A percentile compares a stretch with the other conserved stretches of the same genome.
Conservation (phyloP, 2,329 filamentous ascomycete genomes). For the Bipolaris sorokiniana region DNA sequence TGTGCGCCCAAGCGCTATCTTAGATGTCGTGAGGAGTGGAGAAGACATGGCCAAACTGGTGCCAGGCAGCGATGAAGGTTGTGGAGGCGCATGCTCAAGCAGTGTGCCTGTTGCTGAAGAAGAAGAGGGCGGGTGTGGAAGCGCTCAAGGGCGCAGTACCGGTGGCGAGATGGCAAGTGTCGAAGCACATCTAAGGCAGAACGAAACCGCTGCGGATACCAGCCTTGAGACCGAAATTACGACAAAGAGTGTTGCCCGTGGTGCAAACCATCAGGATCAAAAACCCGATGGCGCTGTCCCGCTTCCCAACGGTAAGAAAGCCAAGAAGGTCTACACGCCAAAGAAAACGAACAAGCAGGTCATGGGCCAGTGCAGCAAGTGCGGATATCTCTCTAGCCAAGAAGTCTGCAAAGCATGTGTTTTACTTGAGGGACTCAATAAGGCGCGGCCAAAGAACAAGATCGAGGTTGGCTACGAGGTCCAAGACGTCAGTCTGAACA, state of each 20-base stretch:
- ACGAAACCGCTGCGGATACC: constrained; percentile 63
- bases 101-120: constrained; percentile 57
- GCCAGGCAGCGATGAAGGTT: constrained; percentile 56
- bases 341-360: constrained; percentile 63
- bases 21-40: constrained; percentile 92
- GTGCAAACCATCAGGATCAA: constrained; percentile 51
- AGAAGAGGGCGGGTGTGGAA: constrained; percentile 76
- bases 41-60: constrained; percentile 96
- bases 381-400: constrained; percentile 96
- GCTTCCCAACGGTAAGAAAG: constrained; percentile 25
- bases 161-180: constrained; percentile 82
- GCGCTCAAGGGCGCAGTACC: constrained; percentile 67
- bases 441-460: constrained; percentile 58
- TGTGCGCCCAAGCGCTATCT: constrained; percentile 88
- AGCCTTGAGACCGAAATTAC: constrained; percentile 72
- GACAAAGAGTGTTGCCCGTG: constrained; percentile 12
- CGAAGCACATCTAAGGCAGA: constrained; percentile 72
- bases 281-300: constrained; percentile 26
- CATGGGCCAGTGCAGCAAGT: constrained; percentile 82
- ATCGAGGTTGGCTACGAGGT: constrained; percentile 41
- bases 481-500: constrained; percentile 28
- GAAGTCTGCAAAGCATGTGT: constrained; percentile 91
- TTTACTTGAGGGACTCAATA: constrained; percentile 88
- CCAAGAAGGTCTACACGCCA: constrained; percentile 27
- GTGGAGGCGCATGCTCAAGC: constrained; percentile 40